Base-by-base conservation (phyloP, 2,329 filamentous ascomycete species). In the Verticillium nonalfalfae region DNA sequence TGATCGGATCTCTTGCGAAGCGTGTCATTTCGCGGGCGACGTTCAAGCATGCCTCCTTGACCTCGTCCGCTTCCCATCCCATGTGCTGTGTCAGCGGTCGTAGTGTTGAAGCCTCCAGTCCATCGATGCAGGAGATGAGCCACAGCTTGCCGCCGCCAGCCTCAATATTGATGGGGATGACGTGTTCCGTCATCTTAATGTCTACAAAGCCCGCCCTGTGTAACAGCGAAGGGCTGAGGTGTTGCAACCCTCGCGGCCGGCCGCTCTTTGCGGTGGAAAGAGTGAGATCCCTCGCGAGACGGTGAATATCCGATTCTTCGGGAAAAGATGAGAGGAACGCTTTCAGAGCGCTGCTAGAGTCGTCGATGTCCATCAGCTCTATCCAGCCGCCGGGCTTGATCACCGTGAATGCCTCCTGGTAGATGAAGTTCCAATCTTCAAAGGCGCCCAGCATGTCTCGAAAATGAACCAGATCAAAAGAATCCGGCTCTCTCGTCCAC, bases 381-480 rank as follows among this genome's bases (percentile, higher is more conserved):
- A 86, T 77, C 79, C 80, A 85, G 14, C 82, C 83, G 52, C 83
- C 83, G 0, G 83, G 83, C 61, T 81, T 82, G 40, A 85, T 71
- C 62, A 81, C 84, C 40, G 76, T 73, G 67, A 79, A 82, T 1
- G 80, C 78, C 65, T 83, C 81, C 64, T 75, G 70, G 68, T 85
- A 86, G 33, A 86, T 78, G 62, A 77, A 78, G 38, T 72, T 68
- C 84, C 84, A 87, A 69, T 86, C 80, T 0, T 73, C 71, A 68
- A 87, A 85, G 10, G 83, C 78, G 10, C 83, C 84, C 18, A 81
- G 74, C 77, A 87, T 78, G 63, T 80, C 76, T 5, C 84, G 79
- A 60, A 85, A 72, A 67, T 87, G 84, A 34, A 87, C 77, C 13
- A 87, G 71, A 67, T 87, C 84, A 64, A 84, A 82, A 13, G 77